Conservation (phyloP, 2,329 filamentous ascomycete genomes). For the Ascochyta viciae-villosae region DNA sequence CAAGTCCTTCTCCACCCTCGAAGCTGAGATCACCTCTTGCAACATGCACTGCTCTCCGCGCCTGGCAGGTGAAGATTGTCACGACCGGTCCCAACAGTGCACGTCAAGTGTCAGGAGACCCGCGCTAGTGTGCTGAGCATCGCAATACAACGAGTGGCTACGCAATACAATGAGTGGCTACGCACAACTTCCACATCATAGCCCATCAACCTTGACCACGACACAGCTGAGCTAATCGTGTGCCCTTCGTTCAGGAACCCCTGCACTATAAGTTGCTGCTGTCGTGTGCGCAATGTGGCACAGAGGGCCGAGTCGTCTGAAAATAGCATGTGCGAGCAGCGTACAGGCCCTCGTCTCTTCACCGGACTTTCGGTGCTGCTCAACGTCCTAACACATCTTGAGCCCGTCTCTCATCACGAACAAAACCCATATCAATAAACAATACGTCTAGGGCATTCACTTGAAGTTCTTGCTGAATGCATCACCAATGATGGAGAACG, state of each 20-base stretch:
- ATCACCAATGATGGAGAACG: too few species aligned
- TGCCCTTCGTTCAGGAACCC: neutral
- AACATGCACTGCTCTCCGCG: slow-evolving; percentile 5
- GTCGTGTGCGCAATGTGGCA: slow-evolving; percentile 2
- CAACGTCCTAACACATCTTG: neutral
- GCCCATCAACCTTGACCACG: neutral
- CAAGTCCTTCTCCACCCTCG: slow-evolving; percentile 12
- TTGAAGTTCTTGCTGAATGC: too few species aligned
- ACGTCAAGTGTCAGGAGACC: neutral
- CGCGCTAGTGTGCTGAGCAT: neutral
- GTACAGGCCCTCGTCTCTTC: neutral
- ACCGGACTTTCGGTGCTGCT: neutral
- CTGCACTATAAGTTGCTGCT: neutral
- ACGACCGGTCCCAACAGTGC: slow-evolving; percentile 7
- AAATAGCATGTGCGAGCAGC: slow-evolving; percentile 8
- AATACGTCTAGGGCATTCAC: too few species aligned
- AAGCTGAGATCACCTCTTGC: slow-evolving; percentile 18
- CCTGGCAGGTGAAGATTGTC: slow-evolving; percentile 8
- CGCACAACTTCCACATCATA: neutral
- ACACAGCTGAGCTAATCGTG: neutral
- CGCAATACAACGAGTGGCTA: too few species aligned
- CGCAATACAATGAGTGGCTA: too few species aligned
- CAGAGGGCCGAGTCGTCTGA: slow-evolving; percentile 6
- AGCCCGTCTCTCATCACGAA: too few species aligned
- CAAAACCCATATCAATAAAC: too few species aligned